Conservation (phyloP, 257 asterid species). For the Ilex asprella region DNA sequence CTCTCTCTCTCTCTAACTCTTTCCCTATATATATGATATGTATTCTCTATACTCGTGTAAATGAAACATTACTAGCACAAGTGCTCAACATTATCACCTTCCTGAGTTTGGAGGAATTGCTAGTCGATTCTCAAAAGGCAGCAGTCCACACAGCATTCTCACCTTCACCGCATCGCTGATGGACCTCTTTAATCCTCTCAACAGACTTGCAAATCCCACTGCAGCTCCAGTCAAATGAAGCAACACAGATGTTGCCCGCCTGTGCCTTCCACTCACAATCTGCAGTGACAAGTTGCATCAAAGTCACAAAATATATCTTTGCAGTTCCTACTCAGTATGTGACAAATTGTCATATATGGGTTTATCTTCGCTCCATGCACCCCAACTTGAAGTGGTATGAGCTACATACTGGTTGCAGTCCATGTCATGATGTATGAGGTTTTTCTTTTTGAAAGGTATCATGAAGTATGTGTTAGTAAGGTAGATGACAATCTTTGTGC, state of each 20-base stretch:
- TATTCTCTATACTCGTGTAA: conserved; percentile 12
- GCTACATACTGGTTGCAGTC: too few species aligned
- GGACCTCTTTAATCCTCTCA: conserved; percentile 80
- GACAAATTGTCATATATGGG: too few species aligned
- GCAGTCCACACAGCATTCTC: conserved; percentile 65
- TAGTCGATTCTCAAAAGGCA: conserved; percentile 31
- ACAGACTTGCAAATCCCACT: conserved; percentile 83
- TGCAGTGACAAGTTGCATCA: conserved; percentile 17
- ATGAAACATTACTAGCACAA: not conserved
- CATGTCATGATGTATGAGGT: too few species aligned
- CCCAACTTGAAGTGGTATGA: too few species aligned
- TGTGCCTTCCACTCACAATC: conserved; percentile 93
- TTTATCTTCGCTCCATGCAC: too few species aligned
- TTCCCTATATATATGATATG: conserved; percentile 13
- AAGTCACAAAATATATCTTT: not conserved
- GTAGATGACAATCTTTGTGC: too few species aligned
- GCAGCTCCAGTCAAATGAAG: conserved; percentile 88
- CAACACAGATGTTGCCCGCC: conserved; percentile 74
- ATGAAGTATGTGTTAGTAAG: too few species aligned
- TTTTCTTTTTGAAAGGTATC: too few species aligned
- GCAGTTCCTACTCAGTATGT: too few species aligned
- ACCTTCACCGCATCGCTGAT: conserved; percentile 73
- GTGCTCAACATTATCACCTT: not conserved
- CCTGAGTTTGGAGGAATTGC: conserved; percentile 19
- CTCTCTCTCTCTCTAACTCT: conserved; percentile 11